Evolutionary conservation across 2,329 filamentous ascomycete species (phyloP).

Genomic region (Exophiala viscosa): DNA sequence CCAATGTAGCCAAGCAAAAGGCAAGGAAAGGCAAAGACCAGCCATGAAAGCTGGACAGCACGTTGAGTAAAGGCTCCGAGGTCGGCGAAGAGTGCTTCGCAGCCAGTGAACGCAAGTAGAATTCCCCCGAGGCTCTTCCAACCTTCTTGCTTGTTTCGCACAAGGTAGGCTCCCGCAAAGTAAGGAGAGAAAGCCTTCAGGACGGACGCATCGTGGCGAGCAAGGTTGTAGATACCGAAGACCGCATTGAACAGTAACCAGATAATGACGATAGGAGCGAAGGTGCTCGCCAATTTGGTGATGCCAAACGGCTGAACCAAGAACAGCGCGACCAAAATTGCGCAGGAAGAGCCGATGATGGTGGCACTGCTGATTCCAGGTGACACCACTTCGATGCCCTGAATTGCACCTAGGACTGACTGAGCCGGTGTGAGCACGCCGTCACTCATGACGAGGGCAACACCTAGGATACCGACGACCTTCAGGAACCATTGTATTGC

Average conservation of each 20-base stretch:
- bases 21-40: conserved; percentile 65
- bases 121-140: conserved; percentile 59
- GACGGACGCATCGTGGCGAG: conserved; percentile 46
- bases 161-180: conserved; percentile 49
- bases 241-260: conserved; percentile 52
- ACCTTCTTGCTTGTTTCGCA: conserved; percentile 49
- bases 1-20: conserved; percentile 61
- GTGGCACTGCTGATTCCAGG: conserved; percentile 45
- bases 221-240: conserved; percentile 54
- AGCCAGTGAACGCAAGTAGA: conserved; percentile 69
- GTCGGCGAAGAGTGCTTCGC: conserved; percentile 76
- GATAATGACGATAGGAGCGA: conserved; percentile 54
- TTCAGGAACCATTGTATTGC: conserved; percentile 48
- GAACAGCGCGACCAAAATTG: conserved; percentile 53
- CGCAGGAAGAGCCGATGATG: conserved; percentile 51
- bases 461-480: conserved; percentile 52
- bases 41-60: conserved; percentile 71
- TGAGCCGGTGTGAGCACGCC: conserved; percentile 56
- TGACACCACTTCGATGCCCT: conserved; percentile 50
- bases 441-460: conserved; percentile 55
- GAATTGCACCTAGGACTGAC: conserved; percentile 55
- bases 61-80: conserved; percentile 67
- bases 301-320: conserved; percentile 54
- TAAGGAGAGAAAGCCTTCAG: conserved; percentile 51
- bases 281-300: conserved; percentile 45